Base-by-base conservation (phyloP, 2,329 filamentous ascomycete species). In the Stagonosporopsis vannaccii region DNA sequence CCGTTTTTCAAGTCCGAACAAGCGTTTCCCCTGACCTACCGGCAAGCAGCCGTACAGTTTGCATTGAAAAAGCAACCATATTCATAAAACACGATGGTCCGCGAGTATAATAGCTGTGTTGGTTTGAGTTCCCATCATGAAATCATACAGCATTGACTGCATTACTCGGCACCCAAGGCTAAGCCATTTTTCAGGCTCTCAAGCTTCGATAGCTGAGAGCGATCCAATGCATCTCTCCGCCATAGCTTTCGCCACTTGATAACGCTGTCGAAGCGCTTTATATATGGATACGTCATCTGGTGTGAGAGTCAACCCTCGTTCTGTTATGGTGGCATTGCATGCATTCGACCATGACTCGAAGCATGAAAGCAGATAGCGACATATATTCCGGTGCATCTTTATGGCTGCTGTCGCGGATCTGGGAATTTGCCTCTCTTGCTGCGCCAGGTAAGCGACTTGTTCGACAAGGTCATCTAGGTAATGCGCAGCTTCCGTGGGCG, bases 301-400 rank as follows among this genome's bases (percentile, higher is more conserved):
- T 28, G 39, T 35, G 3, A 50, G 22, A 11, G 2, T 35, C 15
- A 26, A 26, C 1, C 30, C 9, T 6, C 19, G 45, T n/a, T 53
- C 55, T 37, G 45, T 22, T 12, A 39, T 25, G 3, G 50, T 58
- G 4, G 56, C 51, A 11, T 43, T 36, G 50, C 25, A 58, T 22
- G 50, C 45, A 20, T 41, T 39, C 23, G n/a, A 40, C 56, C 50
- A 58, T 13, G 50, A 44, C 6, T 58, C 50, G 8, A 54, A 43
- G 40, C 50, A 46, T 20, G 45, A 39, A 19, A 50, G 44, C 9
- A 54, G 9, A 40, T 54, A 58, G 12, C 20, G 39, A 20, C 40
- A 48, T 20, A 45, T 30, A 4, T 58, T 28, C 8, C 28, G n/a
- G 6, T 45, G 30, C 19, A 46, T 26, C 9, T 17, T 23, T 1